Evolutionary conservation across 441 rosid genomes (phyloP).

Genomic region (Arabidopsis lyrata): DNA sequence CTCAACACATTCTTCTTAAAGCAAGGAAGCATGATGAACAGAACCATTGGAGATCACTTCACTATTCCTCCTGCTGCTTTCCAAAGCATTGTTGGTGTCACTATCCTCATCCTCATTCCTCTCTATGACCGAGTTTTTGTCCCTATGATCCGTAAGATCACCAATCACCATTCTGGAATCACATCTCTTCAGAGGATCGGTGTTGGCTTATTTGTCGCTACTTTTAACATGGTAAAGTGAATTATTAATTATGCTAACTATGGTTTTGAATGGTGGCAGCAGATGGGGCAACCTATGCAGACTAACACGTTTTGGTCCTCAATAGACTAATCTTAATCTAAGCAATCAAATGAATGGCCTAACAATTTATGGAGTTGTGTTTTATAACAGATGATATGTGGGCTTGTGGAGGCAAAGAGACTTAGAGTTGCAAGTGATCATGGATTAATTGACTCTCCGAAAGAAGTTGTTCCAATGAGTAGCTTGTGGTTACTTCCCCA

Average conservation of each 20-base stretch:
- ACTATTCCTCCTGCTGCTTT: constrained; percentile 75
- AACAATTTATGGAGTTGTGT: constrained; percentile 10
- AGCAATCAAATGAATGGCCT: constrained; percentile 1
- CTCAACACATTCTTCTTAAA: constrained; percentile 78
- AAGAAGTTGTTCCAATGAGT: constrained; percentile 63
- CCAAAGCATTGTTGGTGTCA: constrained; percentile 66
- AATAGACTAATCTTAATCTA: background rate
- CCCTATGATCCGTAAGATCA: constrained; percentile 60
- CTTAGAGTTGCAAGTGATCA: constrained; percentile 55
- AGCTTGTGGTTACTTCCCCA: constrained; percentile 88
- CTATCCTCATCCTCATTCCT: constrained; percentile 64
- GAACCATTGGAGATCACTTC: constrained; percentile 66
- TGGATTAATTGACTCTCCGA: constrained; percentile 58
- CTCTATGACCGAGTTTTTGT: constrained; percentile 70
- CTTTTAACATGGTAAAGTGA: constrained; percentile 40
- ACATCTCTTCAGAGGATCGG: constrained; percentile 85
- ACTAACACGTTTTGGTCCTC: background rate
- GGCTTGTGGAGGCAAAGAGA: constrained; percentile 67
- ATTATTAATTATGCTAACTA: background rate
- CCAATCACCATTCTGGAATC: constrained; percentile 71
- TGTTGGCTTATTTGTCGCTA: constrained; percentile 66
- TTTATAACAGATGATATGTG: constrained; percentile 52
- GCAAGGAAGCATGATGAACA: constrained; percentile 75
- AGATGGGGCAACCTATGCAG: background rate
- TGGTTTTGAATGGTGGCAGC: background rate